Percentiles rank a stretch among this genome's conserved stretches.
These are phyloP conservation scores for Fusarium sororula DNA, from an alignment of 2,329 filamentous ascomycete species.

Conservation along the genomic window DNA sequence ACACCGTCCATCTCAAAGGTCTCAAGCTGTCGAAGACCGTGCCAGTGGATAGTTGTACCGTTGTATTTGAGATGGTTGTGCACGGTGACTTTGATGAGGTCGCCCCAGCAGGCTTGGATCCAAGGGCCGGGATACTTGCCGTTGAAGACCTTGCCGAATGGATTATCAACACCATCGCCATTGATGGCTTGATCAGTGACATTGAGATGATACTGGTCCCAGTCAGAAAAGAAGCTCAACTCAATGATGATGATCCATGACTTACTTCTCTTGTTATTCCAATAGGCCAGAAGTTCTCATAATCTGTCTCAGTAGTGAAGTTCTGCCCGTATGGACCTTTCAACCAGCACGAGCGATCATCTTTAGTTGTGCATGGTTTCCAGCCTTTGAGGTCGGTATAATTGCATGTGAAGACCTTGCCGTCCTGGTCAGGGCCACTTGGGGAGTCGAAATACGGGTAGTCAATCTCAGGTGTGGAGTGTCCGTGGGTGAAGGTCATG, in stretches of 20 bases:
- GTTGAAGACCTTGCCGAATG: constrained; percentile 5
- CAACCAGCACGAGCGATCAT: constrained; percentile 1
- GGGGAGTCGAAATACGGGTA: background rate
- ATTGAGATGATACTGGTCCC: background rate
- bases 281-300: constrained; percentile 9
- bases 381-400: constrained; percentile 2
- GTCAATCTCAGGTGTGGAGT: background rate
- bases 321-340: background rate
- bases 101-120: background rate
- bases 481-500: background rate
- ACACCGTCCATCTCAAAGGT: background rate
- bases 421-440: background rate
- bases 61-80: background rate
- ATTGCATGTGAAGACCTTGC: background rate
- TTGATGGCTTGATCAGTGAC: constrained; percentile 11
- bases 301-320: background rate
- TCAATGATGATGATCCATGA: fast-evolving
- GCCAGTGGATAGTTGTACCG: background rate
- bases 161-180: constrained; percentile 1
- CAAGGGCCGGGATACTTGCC: background rate
- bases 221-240: background rate
- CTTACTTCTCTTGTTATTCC: background rate
- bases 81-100: background rate
- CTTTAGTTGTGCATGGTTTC: background rate
- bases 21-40: background rate